Evolutionary conservation across 1,139 yeast genomes (phyloP).

Genomic region (Taiozyma sp.): DNA sequence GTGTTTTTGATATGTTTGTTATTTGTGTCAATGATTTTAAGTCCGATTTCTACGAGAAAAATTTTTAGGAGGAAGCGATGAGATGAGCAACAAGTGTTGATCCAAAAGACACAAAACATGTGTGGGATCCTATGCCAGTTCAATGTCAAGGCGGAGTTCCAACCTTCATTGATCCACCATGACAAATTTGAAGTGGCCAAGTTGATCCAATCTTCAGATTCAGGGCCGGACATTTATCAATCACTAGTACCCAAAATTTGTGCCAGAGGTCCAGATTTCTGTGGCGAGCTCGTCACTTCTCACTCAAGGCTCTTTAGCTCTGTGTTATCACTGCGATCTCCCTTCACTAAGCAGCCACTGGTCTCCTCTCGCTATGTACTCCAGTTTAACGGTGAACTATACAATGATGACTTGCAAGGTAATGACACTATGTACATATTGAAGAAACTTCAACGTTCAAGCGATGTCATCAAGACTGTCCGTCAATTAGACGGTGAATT

Average conservation of each 20-base stretch:
- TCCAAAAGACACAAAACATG: constrained; percentile 23
- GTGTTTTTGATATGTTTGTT: neutral
- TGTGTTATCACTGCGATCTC: constrained; percentile 73
- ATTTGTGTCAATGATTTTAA: constrained; percentile 1
- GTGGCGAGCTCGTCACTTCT: constrained; percentile 18
- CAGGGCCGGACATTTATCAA: constrained; percentile 14
- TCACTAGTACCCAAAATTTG: constrained; percentile 40
- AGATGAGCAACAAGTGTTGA: too few relatives aligned
- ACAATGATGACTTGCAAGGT: constrained; percentile 47
- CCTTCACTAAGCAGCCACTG: constrained; percentile 72
- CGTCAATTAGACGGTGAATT: constrained; percentile 71
- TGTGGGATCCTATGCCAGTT: constrained; percentile 40
- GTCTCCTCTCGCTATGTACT: constrained; percentile 33
- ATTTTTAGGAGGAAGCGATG: too few relatives aligned
- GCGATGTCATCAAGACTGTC: constrained; percentile 31
- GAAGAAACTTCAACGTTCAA: constrained; percentile 22
- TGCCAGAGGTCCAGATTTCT: constrained; percentile 54
- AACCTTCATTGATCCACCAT: neutral
- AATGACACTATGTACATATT: constrained; percentile 49
- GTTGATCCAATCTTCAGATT: neutral
- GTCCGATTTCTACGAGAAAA: neutral
- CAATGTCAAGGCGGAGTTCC: neutral
- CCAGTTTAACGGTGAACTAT: constrained; percentile 89
- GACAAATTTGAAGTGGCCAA: neutral
- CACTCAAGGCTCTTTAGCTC: constrained; percentile 49